phyloP scores from a whole-genome alignment of 805 yeast species.

The Candida pini region DNA sequence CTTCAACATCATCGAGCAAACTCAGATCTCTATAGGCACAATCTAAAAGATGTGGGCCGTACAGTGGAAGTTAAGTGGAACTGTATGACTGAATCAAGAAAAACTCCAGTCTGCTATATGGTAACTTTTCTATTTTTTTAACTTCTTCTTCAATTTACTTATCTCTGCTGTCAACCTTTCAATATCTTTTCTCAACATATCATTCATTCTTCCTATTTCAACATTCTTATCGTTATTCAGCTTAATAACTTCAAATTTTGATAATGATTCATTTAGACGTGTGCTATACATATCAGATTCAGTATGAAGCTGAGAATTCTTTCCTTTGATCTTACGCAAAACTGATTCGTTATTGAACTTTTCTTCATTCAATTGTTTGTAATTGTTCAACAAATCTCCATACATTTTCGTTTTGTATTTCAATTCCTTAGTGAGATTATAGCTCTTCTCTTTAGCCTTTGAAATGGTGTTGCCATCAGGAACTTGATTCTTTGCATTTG shows the following conservation, averaged over 20 bases:
- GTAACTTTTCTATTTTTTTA: too few relatives aligned
- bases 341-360: constrained; percentile 22
- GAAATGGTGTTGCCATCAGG: constrained; percentile 2
- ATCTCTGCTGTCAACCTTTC: constrained; percentile 18
- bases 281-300: constrained; percentile 10
- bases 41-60: too few relatives aligned
- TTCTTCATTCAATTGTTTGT: constrained; percentile 30
- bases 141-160: constrained; percentile 8
- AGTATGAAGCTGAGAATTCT: constrained; percentile 15
- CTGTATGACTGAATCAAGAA: too few relatives aligned
- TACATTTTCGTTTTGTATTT: constrained; percentile 15
- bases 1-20: too few relatives aligned
- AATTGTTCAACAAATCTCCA: constrained; percentile 26
- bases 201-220: constrained; percentile 25
- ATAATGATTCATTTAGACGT: constrained; percentile 17
- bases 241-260: constrained; percentile 29
- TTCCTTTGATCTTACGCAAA: constrained; percentile 13
- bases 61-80: too few relatives aligned
- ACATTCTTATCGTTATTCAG: constrained; percentile 27
- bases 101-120: too few relatives aligned
- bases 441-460: constrained; percentile 9
- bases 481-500: background rate
- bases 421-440: constrained; percentile 11
- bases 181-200: constrained; percentile 22
- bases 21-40: too few relatives aligned